Evolutionary conservation across 768 basidiomycete genomes (phyloP).

Genomic region (Termitomyces sp.): DNA sequence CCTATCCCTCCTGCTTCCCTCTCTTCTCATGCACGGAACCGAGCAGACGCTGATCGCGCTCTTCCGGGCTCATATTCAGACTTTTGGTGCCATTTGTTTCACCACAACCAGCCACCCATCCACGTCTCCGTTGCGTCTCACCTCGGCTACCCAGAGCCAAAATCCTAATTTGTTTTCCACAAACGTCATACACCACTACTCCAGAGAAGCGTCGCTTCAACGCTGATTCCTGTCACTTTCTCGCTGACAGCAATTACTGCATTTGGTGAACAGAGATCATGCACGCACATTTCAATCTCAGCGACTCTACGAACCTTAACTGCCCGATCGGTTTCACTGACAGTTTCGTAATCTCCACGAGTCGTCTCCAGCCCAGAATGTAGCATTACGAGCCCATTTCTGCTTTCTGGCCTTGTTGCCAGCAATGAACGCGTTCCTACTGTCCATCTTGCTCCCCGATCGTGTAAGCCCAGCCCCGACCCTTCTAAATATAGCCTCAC

Average conservation of each 20-base stretch:
- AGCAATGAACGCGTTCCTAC: neutral
- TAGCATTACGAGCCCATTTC: neutral
- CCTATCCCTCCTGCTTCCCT: neutral
- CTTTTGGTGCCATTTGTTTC: neutral
- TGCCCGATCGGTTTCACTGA: neutral
- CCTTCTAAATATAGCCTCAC: constrained; percentile 2
- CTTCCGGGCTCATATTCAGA: neutral
- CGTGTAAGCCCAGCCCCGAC: neutral
- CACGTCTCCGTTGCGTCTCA: neutral
- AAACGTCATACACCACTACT: neutral
- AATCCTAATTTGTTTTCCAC: neutral
- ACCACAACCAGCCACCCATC: neutral
- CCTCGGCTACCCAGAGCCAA: neutral
- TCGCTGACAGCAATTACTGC: neutral
- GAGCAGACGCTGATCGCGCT: constrained; percentile 1
- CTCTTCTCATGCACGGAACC: constrained; percentile 5
- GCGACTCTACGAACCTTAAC: neutral
- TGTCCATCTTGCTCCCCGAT: neutral
- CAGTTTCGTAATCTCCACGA: neutral
- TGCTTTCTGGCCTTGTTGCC: neutral
- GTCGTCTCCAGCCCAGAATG: neutral
- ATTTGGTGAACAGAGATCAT: neutral
- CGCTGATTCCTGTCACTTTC: constrained; percentile 3
- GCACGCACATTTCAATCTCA: constrained; percentile 2
- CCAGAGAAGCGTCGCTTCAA: neutral